These are phyloP conservation scores for Chytriomyces confervae DNA, from an alignment of 192 early-diverging fungal species.

Conservation along the genomic window DNA sequence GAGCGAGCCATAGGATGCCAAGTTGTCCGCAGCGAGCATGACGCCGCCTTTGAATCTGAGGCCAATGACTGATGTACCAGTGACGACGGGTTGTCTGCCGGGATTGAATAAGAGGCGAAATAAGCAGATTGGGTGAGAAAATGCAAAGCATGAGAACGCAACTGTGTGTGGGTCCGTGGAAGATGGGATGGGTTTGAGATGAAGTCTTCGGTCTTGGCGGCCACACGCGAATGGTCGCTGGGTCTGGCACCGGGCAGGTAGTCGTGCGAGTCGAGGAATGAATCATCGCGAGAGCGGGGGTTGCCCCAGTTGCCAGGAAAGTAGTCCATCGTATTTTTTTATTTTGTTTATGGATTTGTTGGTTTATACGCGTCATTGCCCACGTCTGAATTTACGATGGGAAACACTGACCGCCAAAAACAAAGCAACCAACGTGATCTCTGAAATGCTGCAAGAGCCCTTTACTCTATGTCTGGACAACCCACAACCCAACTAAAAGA, in stretches of 20 bases:
- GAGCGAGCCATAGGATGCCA: slow-evolving; percentile 95
- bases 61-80: slow-evolving; percentile 91
- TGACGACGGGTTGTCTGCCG: slow-evolving; percentile 78
- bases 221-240: slow-evolving; percentile 21
- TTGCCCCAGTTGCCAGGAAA: slow-evolving; percentile 81
- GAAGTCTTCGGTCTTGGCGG: slow-evolving; percentile 27
- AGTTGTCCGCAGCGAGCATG: slow-evolving; percentile 94
- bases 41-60: slow-evolving; percentile 97
- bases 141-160: slow-evolving; percentile 4
- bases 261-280: slow-evolving; percentile 58
- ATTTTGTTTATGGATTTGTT: neutral
- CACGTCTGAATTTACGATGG: too few species aligned
- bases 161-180: slow-evolving; percentile 45
- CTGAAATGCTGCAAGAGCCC: too few species aligned
- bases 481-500: too few species aligned
- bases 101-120: neutral
- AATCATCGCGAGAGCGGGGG: slow-evolving; percentile 64
- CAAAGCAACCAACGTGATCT: neutral
- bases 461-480: too few species aligned
- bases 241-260: slow-evolving; percentile 53
- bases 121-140: slow-evolving; percentile 46
- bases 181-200: slow-evolving; percentile 24
- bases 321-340: slow-evolving; percentile 63
- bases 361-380: too few species aligned
- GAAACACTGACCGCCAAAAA: neutral